Percentiles rank a stretch among this genome's conserved stretches.
These are phyloP conservation scores for Daldinia decipiens DNA, from an alignment of 495 filamentous ascomycete species.

Conservation along the genomic window DNA sequence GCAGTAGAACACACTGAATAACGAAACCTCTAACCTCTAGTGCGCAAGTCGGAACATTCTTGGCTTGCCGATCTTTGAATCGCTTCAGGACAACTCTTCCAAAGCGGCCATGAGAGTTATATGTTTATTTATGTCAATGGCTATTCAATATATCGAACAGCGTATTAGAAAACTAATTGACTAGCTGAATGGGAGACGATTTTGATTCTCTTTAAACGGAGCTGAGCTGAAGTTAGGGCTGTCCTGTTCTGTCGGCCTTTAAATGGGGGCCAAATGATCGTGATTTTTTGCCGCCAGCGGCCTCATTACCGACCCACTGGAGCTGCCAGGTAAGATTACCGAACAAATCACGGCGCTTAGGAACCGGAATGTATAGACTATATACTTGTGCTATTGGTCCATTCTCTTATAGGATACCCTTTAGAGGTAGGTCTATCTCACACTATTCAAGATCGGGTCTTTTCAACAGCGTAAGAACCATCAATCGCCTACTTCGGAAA, in stretches of 20 bases:
- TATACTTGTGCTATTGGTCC: conserved; percentile 15
- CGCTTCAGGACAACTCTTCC: background rate
- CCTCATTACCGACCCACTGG: conserved; percentile 29
- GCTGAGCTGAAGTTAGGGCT: conserved; percentile 2
- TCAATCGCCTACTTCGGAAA: background rate
- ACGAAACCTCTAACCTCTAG: conserved; percentile 4
- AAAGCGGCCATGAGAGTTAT: background rate
- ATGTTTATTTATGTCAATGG: background rate
- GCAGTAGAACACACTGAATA: background rate
- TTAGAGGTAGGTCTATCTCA: conserved; percentile 7
- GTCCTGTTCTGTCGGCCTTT: conserved; percentile 1
- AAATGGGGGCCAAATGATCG: conserved; percentile 19
- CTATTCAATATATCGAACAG: background rate
- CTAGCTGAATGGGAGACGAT: background rate
- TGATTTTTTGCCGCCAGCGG: conserved; percentile 35
- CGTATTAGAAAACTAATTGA: background rate
- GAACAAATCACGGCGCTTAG: conserved; percentile 46
- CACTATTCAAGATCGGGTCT: background rate
- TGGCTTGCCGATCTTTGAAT: background rate
- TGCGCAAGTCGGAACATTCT: background rate
- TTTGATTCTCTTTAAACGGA: background rate
- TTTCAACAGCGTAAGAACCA: conserved; percentile 12
- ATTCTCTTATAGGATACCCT: conserved; percentile 9
- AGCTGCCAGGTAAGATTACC: conserved; percentile 36
- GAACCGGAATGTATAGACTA: conserved; percentile 1